Evolutionary conservation across 1,139 yeast genomes (phyloP).

Genomic region (Zygoascus sp.): DNA sequence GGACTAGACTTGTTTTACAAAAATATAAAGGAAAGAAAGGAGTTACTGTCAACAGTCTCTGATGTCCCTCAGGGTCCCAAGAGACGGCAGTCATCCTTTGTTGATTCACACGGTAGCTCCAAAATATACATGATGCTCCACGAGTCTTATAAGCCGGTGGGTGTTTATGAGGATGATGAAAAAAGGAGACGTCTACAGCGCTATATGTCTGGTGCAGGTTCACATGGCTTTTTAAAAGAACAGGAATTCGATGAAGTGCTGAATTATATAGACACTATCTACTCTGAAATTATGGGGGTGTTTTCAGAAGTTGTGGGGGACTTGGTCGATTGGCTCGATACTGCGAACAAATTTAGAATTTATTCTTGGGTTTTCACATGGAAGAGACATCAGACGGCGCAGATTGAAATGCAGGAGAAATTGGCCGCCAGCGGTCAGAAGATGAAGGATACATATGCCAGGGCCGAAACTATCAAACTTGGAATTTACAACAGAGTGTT

Average conservation of each 20-base stretch:
- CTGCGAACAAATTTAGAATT: constrained; percentile 22
- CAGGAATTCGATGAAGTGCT: constrained; percentile 23
- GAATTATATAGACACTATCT: constrained; percentile 17
- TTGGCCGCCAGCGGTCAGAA: constrained; percentile 11
- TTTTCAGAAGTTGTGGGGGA: constrained; percentile 18
- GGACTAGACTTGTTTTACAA: constrained; percentile 20
- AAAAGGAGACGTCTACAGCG: constrained; percentile 11
- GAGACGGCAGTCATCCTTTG: constrained; percentile 1
- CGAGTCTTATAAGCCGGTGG: constrained; percentile 21
- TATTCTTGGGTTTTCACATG: constrained; percentile 4
- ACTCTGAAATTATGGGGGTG: constrained; percentile 14
- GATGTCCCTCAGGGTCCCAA: constrained; percentile 10
- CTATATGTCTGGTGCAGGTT: constrained; percentile 8
- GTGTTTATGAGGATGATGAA: constrained; percentile 18
- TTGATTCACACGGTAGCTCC: constrained; percentile 8
- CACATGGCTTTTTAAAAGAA: constrained; percentile 15
- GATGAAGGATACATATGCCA: constrained; percentile 9
- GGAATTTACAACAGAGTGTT: constrained; percentile 8
- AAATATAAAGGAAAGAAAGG: constrained; percentile 20
- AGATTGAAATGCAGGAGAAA: constrained; percentile 11
- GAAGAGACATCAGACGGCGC: constrained; percentile 12
- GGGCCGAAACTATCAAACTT: constrained; percentile 14
- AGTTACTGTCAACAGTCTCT: constrained; percentile 9
- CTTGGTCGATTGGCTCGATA: constrained; percentile 22
- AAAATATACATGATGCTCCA: constrained; percentile 19